Base-by-base conservation (phyloP, 805 yeast species). In the Cephaloascus fragrans region DNA sequence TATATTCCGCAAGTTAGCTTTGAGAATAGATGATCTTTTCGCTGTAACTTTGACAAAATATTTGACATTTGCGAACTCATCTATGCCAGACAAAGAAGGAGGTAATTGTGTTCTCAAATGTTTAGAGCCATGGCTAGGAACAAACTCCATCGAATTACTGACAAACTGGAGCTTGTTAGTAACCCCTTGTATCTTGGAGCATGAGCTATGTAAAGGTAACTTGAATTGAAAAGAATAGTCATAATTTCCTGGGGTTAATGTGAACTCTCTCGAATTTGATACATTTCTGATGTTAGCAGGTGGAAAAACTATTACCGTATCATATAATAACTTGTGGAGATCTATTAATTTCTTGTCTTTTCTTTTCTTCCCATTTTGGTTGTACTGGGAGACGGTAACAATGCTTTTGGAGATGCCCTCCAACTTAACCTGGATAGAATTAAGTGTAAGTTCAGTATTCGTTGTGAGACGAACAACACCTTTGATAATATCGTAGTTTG, bases 41-140 rank as follows among this genome's bases (percentile, higher is more conserved):
- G 78, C 77, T 1, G 84, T 78, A 8, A 67, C 82, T 53, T 79
- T 78, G 39, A 80, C 64, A 49, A 69, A 78, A 50, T 79, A 79
- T 40, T 65, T 61, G 37, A 76, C 55, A 9, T 53, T 49, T 5
- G 72, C 75, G 49, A 49, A 52, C 29, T 56, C 52, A 12, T 58
- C 61, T 47, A 47, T 50, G 18, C 52, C 62, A 31, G 18, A 53
- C 62, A 64, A 23, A 51, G 33, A 31, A 8, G 33, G 33, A 14
- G 33, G 33, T 16, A 31, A 31, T 14, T 31, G 33, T 8, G 33
- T 31, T 31, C 33, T 14, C 5, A 31, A 9, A 16, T 31, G 33
- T 6, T 31, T 31, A 9, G 33, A 8, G 8, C 15, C 8, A 31
- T 31, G 33, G n/a, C 15, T 31, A 6, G 15, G 8, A 6, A 31